These are phyloP conservation scores for Cladosporium sp. DNA, from an alignment of 2,329 filamentous ascomycete genomes.

Conservation along the genomic window DNA sequence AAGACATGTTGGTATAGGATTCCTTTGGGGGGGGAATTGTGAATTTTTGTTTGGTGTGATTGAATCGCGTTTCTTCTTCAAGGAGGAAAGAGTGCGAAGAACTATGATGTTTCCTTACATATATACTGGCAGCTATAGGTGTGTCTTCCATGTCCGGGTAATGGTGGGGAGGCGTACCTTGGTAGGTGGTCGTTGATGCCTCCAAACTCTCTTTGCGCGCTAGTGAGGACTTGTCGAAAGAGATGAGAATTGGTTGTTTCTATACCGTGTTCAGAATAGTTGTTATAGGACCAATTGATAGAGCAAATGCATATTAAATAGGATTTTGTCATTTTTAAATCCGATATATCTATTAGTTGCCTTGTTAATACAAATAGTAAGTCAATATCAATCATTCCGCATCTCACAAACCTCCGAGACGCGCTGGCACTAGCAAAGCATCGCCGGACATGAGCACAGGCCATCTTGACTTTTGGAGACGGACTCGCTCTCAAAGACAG, in stretches of 20 bases:
- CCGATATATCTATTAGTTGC: too few relatives aligned
- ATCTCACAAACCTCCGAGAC: constrained; percentile 14
- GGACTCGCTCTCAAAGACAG: constrained; percentile 4
- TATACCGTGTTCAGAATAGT: background rate
- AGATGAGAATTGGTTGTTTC: background rate
- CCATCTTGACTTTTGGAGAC: constrained; percentile 22
- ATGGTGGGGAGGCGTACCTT: constrained; percentile 18
- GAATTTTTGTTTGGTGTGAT: constrained; percentile 11
- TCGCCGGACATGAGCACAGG: constrained; percentile 24
- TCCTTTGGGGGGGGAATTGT: background rate
- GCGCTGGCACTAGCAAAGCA: background rate
- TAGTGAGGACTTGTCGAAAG: background rate
- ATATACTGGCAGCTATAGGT: constrained; percentile 11
- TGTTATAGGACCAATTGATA: background rate
- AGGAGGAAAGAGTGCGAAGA: background rate
- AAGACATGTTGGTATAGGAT: constrained; percentile 6
- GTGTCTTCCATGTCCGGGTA: constrained; percentile 12
- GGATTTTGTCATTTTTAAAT: background rate
- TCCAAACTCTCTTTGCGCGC: constrained; percentile 11
- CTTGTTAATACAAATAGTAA: background rate
- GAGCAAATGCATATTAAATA: fast-evolving
- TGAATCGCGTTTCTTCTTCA: background rate
- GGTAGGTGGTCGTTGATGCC: constrained; percentile 11
- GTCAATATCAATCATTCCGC: background rate
- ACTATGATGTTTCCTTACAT: background rate